Percentiles rank a stretch among this genome's conserved stretches.
These are phyloP conservation scores for Suillus plorans DNA, from an alignment of 768 basidiomycete genomes.

Conservation along the genomic window DNA sequence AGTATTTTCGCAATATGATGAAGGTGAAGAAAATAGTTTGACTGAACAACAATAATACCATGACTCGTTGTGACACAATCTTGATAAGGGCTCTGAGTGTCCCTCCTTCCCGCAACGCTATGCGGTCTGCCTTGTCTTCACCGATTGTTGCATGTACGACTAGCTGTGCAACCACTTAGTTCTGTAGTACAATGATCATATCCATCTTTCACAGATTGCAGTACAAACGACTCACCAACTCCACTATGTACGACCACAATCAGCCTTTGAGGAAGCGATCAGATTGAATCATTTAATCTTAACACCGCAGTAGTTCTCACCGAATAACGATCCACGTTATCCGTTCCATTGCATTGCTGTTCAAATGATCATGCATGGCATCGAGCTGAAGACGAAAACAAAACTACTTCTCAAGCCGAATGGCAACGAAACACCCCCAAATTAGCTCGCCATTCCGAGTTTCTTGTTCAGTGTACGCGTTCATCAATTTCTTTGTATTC, in stretches of 20 bases:
- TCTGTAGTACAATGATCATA: slow-evolving; percentile 43
- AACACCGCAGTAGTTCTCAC: slow-evolving; percentile 36
- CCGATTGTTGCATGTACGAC: slow-evolving; percentile 62
- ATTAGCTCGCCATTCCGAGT: slow-evolving; percentile 81
- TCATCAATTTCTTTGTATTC: slow-evolving; percentile 93
- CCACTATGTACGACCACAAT: slow-evolving; percentile 89
- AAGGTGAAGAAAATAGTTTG: too few species aligned
- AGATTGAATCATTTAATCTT: slow-evolving; percentile 4
- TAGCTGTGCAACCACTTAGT: slow-evolving; percentile 78
- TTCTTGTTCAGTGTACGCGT: slow-evolving; percentile 88
- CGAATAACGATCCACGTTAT: slow-evolving; percentile 83
- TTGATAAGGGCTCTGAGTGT: background rate
- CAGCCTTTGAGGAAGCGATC: slow-evolving; percentile 51
- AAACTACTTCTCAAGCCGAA: background rate
- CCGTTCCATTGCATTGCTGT: slow-evolving; percentile 85
- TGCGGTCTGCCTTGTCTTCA: slow-evolving; percentile 9
- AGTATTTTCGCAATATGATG: too few species aligned
- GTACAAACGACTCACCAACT: slow-evolving; percentile 53
- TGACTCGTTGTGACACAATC: background rate
- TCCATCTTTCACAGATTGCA: background rate
- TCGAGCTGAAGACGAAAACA: slow-evolving; percentile 54
- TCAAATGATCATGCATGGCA: slow-evolving; percentile 91
- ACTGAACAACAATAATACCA: background rate
- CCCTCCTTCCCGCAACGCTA: slow-evolving; percentile 2
- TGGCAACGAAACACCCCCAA: slow-evolving; percentile 58